Conservation (phyloP, 108 stramenopile species). For the Chaetoceros muelleri region DNA sequence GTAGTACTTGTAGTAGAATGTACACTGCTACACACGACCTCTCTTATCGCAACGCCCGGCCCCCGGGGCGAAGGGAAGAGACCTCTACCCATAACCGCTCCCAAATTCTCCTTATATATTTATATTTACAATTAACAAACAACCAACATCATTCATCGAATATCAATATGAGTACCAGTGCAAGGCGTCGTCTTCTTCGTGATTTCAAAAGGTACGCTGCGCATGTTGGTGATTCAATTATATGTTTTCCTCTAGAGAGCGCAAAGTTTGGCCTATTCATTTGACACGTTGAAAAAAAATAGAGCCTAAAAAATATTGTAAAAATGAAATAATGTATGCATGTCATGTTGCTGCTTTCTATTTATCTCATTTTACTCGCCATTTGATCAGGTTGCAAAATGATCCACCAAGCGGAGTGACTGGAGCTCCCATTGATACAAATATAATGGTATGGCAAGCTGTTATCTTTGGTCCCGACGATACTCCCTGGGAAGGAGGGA, state of each 20-base stretch:
- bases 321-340: not conserved
- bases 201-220: conserved; percentile 83
- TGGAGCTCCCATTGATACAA: conserved; percentile 97
- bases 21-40: too few species aligned
- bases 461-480: conserved; percentile 99
- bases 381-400: conserved; percentile 75
- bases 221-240: too few species aligned
- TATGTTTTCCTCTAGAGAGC: not conserved
- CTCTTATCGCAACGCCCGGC: too few species aligned
- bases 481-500: conserved; percentile 98
- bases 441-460: conserved; percentile 95
- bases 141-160: not conserved
- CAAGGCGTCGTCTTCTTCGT: conserved; percentile 90
- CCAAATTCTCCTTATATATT: not conserved
- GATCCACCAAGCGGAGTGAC: conserved; percentile 98
- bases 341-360: not conserved
- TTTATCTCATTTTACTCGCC: not conserved
- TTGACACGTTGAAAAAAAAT: too few species aligned
- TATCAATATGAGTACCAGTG: conserved; percentile 86
- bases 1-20: too few species aligned
- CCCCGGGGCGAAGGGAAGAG: not conserved
- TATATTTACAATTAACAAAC: not conserved
- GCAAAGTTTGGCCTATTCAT: too few species aligned
- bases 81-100: not conserved
- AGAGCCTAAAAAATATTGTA: not conserved